Evolutionary conservation across 2,329 filamentous ascomycete genomes (phyloP), one percentile per base, ranked within the genome.

Genomic region (Penicillium sp.): DNA sequence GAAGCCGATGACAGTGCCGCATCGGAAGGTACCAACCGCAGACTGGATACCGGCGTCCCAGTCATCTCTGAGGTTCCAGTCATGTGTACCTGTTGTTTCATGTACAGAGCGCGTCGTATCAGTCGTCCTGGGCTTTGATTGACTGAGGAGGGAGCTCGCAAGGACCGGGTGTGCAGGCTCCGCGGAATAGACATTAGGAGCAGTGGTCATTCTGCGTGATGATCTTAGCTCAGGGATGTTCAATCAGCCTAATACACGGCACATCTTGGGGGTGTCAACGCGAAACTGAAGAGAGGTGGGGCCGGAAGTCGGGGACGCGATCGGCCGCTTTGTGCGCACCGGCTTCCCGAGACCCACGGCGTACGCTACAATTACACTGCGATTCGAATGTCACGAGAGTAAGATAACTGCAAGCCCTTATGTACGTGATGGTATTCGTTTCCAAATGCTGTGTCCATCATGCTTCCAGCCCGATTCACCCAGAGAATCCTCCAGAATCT

Each of bases 381-480:
- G 39, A 27, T 27, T n/a, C 9, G 9, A 28, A 28, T 27, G 25
- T 27, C 27, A 10, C 10, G 10, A 22, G 20, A 22, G 20, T 22
- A 22, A 22, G 20, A 22, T 22, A 22, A 2, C 4, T 22, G 20
- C 25, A 7, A 40, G 6, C 2, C 3, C 13, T 25, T 25, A 25
- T 7, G 11, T 14, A 11, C 11, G 22, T n/a, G 22, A 16, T 8
- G 7, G 2, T 40, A 20, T 59, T 25, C 57, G 54, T 25, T 13
- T 65, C 71, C 71, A 73, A 41, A 57, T 48, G 1, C 68, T 68
- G 30, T 53, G 41, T 0, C 62, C 68, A 50, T 70, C 62, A 58
- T 69, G 64, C 5, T 47, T 42, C 71, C 71, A 73, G 33, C 46
- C 55, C 8, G 41, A 54, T 11, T 56, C 45, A 5, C 50, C 55